These are phyloP conservation scores for Crithidia fasciculata DNA, from an alignment of 208 protist genomes.

Conservation along the genomic window DNA sequence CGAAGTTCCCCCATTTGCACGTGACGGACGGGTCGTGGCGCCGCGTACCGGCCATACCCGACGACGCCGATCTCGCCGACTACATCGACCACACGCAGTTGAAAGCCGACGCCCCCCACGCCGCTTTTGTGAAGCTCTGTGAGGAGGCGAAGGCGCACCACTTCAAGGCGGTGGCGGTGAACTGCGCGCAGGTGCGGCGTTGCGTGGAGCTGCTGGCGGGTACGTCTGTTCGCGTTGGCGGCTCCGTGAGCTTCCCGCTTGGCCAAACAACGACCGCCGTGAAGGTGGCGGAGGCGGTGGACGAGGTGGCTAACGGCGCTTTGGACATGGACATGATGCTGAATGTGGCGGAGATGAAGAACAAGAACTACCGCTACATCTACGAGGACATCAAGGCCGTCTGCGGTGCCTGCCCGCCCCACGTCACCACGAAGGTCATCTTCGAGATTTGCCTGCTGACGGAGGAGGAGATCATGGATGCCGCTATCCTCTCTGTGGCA, in stretches of 20 bases:
- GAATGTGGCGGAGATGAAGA: constrained; percentile 90
- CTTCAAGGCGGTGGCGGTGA: constrained; percentile 94
- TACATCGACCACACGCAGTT: constrained; percentile 96
- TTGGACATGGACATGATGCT: constrained; percentile 96
- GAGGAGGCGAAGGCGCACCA: constrained; percentile 82
- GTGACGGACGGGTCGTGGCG: constrained; percentile 63
- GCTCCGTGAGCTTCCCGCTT: constrained; percentile 92
- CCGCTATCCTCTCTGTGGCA: constrained; percentile 83
- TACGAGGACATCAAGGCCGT: constrained; percentile 90
- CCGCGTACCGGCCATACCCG: not conserved
- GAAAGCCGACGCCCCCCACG: constrained; percentile 71
- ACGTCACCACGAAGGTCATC: constrained; percentile 90
- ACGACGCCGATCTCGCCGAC: constrained; percentile 26
- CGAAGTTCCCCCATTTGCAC: constrained; percentile 61
- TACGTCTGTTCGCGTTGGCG: constrained; percentile 64
- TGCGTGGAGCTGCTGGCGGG: constrained; percentile 58
- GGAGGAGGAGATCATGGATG: constrained; percentile 92
- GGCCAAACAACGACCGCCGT: constrained; percentile 79
- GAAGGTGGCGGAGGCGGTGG: constrained; percentile 87
- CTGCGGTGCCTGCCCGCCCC: constrained; percentile 39
- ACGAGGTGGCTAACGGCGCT: constrained; percentile 75
- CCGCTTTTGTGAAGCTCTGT: constrained; percentile 83
- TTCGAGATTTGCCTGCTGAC: constrained; percentile 93
- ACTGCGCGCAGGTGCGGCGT: constrained; percentile 74
- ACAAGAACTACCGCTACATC: constrained; percentile 84